phyloP scores from a whole-genome alignment of 768 basidiomycete genomes.

The Melanogaster broomeanus region DNA sequence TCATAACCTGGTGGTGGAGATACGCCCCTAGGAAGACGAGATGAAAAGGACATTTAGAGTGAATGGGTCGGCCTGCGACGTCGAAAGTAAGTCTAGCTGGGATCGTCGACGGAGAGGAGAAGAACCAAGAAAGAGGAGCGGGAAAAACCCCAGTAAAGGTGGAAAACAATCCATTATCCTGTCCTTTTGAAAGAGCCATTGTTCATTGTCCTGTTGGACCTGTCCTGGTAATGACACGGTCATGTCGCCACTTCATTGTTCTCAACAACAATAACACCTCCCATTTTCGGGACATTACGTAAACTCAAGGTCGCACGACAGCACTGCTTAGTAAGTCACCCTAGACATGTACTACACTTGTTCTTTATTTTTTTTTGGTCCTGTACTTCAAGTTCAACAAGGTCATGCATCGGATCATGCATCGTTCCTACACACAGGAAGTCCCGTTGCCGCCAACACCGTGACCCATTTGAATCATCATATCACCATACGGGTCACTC shows the following conservation, averaged over 20 bases:
- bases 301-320: slow-evolving; percentile 5
- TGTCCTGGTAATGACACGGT: neutral
- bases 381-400: too few relatives aligned
- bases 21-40: slow-evolving; percentile 27
- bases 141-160: slow-evolving; percentile 14
- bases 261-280: slow-evolving; percentile 29
- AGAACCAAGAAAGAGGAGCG: slow-evolving; percentile 7
- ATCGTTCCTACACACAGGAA: neutral
- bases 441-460: neutral
- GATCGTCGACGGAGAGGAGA: slow-evolving; percentile 11
- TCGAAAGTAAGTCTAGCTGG: slow-evolving; percentile 11
- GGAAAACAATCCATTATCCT: slow-evolving; percentile 16
- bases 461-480: neutral
- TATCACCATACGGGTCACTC: too few relatives aligned
- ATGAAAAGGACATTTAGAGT: slow-evolving; percentile 30
- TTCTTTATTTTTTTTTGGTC: too few relatives aligned
- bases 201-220: slow-evolving; percentile 10
- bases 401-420: too few relatives aligned
- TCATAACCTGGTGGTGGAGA: slow-evolving; percentile 61
- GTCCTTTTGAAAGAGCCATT: slow-evolving; percentile 15
- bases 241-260: slow-evolving; percentile 26
- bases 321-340: neutral
- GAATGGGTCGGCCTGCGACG: slow-evolving; percentile 41
- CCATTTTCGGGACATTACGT: slow-evolving; percentile 16
- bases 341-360: too few relatives aligned